phyloP scores from a whole-genome alignment of 108 stramenopile species.

The Aurantiochytrium sp. region DNA sequence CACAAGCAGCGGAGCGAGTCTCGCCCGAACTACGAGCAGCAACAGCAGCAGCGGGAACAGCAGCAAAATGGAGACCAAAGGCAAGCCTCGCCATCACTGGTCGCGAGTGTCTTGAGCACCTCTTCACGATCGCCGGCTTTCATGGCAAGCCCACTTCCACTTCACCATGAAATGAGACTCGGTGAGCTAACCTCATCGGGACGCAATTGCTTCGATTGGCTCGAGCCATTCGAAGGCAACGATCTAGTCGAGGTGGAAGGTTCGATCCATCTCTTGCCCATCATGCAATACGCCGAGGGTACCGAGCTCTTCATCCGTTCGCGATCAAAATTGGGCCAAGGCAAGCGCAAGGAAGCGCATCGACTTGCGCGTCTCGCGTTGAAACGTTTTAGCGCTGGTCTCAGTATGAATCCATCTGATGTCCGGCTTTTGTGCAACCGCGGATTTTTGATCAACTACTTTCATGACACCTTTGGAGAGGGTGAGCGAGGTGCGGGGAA shows the following conservation, averaged over 20 bases:
- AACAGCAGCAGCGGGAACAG: too few relatives aligned
- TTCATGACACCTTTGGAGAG: background rate
- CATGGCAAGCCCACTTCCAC: too few relatives aligned
- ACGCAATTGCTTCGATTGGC: background rate
- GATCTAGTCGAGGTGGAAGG: background rate
- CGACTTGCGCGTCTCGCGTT: background rate
- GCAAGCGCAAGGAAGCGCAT: background rate
- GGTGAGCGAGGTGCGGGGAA: background rate
- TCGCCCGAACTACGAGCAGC: too few relatives aligned
- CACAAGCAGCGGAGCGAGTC: too few relatives aligned
- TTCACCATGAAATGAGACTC: too few relatives aligned
- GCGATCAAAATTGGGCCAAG: background rate
- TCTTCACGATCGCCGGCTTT: too few relatives aligned
- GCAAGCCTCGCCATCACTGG: too few relatives aligned
- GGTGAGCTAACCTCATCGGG: background rate
- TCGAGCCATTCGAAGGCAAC: background rate
- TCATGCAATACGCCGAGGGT: conserved; percentile 4
- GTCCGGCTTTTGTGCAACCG: background rate
- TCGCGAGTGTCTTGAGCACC: too few relatives aligned
- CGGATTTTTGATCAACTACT: background rate
- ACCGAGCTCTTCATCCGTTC: background rate
- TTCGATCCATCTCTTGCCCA: background rate
- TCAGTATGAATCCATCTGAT: background rate
- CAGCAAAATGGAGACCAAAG: too few relatives aligned
- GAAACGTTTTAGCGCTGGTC: background rate